A percentile compares a stretch with the other conserved stretches of the same genome.
phyloP scores from a whole-genome alignment of 257 asterid genomes.

The Forsythia viridissima region DNA sequence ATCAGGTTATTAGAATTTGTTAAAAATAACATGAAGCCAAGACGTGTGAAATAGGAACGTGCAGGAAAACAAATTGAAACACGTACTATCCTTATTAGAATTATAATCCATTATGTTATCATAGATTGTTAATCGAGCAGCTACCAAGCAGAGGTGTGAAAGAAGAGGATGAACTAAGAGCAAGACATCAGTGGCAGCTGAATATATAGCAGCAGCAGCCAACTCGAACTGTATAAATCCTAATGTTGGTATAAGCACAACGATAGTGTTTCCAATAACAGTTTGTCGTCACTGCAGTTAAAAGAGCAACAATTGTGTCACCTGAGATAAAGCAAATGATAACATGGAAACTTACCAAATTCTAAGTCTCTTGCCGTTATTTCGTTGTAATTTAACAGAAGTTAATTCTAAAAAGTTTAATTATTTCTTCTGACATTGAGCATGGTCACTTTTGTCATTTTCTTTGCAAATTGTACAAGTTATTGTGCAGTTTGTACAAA shows the following conservation, averaged over 20 bases:
- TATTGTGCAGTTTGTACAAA: not conserved
- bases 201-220: not conserved
- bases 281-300: not conserved
- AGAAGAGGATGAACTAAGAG: not conserved
- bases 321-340: not conserved
- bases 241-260: not conserved
- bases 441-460: not conserved
- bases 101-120: not conserved
- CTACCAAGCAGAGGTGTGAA: not conserved
- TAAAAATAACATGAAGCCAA: not conserved
- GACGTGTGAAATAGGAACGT: not conserved
- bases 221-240: not conserved
- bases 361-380: conserved; percentile 3
- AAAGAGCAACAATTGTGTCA: not conserved
- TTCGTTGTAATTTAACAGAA: conserved; percentile 2
- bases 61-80: not conserved
- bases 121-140: not conserved
- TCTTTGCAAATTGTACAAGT: not conserved
- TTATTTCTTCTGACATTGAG: not conserved
- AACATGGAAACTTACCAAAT: not conserved
- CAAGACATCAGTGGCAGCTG: not conserved
- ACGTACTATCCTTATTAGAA: not conserved
- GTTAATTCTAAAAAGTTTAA: conserved; percentile 6
- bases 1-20: not conserved
- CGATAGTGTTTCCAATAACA: not conserved